A percentile compares a stretch with the other conserved stretches of the same genome.
These are phyloP conservation scores for Hura crepitans DNA, from an alignment of 441 rosid genomes.

Conservation along the genomic window DNA sequence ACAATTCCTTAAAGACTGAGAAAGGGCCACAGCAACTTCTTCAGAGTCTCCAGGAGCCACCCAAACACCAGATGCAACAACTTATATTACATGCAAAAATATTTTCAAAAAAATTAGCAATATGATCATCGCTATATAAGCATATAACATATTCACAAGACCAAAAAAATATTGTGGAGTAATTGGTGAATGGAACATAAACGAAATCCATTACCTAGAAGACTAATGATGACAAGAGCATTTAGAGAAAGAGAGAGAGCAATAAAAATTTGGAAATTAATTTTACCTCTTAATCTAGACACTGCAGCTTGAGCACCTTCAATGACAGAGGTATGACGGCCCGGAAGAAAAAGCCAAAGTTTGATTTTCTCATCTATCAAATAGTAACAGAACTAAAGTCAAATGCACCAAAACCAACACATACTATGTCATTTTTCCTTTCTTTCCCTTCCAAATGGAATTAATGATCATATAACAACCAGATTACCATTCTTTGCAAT, in stretches of 20 bases:
- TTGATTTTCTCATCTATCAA: constrained; percentile 90
- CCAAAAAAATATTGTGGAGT: neutral
- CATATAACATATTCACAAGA: neutral
- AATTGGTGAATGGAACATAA: constrained; percentile 13
- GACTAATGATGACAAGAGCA: neutral
- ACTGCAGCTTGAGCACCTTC: constrained; percentile 86
- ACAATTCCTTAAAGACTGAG: constrained; percentile 83
- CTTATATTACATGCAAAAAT: constrained; percentile 34
- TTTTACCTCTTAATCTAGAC: constrained; percentile 78
- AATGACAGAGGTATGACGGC: constrained; percentile 60
- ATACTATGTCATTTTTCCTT: neutral
- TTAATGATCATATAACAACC: neutral
- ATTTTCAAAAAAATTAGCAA: constrained; percentile 5
- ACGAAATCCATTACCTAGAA: constrained; percentile 7
- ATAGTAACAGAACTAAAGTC: constrained; percentile 17
- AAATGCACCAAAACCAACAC: neutral
- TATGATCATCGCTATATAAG: constrained; percentile 12
- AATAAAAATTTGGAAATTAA: constrained; percentile 13
- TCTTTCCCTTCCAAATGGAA: constrained; percentile 15
- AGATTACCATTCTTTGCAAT: constrained; percentile 10
- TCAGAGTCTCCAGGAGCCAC: constrained; percentile 99
- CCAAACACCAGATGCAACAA: constrained; percentile 96
- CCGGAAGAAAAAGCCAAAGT: constrained; percentile 99
- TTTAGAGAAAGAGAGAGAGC: neutral
- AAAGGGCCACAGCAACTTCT: constrained; percentile 94